phyloP scores from a whole-genome alignment of 768 basidiomycete genomes.

The Lentinus brumalis region DNA sequence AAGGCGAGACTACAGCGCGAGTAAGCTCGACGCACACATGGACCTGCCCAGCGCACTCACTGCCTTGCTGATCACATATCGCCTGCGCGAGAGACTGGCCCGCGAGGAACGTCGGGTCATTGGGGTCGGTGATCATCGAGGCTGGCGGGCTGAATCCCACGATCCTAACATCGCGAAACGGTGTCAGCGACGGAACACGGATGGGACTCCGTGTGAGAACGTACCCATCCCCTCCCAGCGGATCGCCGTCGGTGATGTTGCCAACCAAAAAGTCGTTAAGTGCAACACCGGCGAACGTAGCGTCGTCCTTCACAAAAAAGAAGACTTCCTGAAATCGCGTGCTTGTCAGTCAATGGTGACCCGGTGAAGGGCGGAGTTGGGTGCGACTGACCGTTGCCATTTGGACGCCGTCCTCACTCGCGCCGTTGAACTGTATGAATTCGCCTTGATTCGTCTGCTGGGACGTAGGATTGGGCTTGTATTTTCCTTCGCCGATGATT shows the following conservation, averaged over 20 bases:
- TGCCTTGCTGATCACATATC: conserved; percentile 6
- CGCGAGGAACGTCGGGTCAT: conserved; percentile 8
- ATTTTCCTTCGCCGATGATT: conserved; percentile 11
- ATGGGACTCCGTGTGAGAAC: neutral
- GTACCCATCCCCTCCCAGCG: conserved; percentile 14
- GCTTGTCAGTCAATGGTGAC: neutral
- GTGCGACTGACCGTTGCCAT: neutral
- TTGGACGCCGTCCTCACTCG: conserved; percentile 9
- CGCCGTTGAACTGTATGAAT: conserved; percentile 20
- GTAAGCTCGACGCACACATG: neutral
- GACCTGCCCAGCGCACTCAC: neutral
- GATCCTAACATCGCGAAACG: neutral
- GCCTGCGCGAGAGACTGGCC: conserved; percentile 15
- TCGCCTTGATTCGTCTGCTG: conserved; percentile 16
- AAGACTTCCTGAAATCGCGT: conserved; percentile 1
- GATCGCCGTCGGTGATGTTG: conserved; percentile 17
- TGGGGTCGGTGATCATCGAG: conserved; percentile 8
- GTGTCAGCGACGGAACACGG: neutral
- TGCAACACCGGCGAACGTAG: conserved; percentile 6
- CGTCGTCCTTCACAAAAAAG: conserved; percentile 11
- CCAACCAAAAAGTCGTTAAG: conserved; percentile 12
- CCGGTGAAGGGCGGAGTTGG: neutral
- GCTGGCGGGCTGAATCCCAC: conserved; percentile 17
- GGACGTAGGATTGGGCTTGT: conserved; percentile 10
- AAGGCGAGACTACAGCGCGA: conserved; percentile 7